Conservation (phyloP, 1,284 basidiomycete species). For the Fomitopsis schrenkii region DNA sequence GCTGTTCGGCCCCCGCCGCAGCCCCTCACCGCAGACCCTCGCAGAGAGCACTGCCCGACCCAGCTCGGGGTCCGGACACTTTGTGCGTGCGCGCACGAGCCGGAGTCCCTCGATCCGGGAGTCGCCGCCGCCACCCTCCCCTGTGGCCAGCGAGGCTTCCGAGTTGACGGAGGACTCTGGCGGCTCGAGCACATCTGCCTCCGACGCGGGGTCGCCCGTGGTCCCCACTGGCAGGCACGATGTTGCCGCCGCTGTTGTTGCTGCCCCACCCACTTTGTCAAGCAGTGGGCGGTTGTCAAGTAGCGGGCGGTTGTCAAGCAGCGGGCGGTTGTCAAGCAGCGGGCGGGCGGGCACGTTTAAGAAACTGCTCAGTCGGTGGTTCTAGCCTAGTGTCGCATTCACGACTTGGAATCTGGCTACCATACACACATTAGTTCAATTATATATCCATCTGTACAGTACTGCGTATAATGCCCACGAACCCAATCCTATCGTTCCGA, state of each 20-base stretch:
- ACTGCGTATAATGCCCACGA: no score
- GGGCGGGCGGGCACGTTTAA: not conserved
- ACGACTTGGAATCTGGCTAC: not conserved
- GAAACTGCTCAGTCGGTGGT: not conserved
- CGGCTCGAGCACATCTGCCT: not conserved
- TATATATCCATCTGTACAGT: no score
- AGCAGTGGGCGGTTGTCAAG: not conserved
- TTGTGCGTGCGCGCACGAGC: not conserved
- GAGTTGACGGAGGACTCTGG: not conserved
- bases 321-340: not conserved
- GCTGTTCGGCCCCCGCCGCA: not conserved
- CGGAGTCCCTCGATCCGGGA: no score
- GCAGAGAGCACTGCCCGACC: no score
- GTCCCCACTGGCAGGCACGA: not conserved
- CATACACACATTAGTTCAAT: no score
- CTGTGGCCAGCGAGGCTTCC: not conserved
- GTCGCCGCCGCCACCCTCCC: not conserved
- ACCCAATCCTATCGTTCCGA: no score
- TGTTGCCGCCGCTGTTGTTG: not conserved
- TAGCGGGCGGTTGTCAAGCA: not conserved
- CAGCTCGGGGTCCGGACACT: no score
- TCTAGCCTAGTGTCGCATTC: not conserved
- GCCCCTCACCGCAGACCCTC: not conserved
- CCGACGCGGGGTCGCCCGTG: not conserved
- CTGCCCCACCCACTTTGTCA: not conserved